These are phyloP conservation scores for Urtica urens DNA, from an alignment of 306 rosid species.

Conservation along the genomic window DNA sequence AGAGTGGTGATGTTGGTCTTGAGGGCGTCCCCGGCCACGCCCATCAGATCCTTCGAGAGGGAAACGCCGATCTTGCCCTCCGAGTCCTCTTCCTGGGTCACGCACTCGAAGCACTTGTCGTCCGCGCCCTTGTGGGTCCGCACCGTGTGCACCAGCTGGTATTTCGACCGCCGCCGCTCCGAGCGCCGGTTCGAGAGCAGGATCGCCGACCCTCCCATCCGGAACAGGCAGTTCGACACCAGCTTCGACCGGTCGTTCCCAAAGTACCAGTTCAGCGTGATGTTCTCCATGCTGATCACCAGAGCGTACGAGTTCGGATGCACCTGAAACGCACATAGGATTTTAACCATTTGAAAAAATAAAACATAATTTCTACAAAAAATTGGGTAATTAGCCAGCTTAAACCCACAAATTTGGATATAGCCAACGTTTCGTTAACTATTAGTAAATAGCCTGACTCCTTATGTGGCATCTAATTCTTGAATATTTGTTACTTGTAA, in stretches of 20 bases:
- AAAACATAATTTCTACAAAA: too few species aligned
- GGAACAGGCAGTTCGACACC: conserved; percentile 72
- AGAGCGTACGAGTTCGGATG: conserved; percentile 74
- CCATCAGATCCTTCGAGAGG: conserved; percentile 85
- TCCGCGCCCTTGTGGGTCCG: conserved; percentile 86
- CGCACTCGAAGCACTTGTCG: conserved; percentile 75
- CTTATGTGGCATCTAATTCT: too few species aligned
- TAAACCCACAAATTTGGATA: too few species aligned
- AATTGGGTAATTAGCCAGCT: too few species aligned
- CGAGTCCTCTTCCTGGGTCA: conserved; percentile 80
- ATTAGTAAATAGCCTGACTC: too few species aligned
- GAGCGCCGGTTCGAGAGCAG: conserved; percentile 62
- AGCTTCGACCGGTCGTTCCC: conserved; percentile 88
- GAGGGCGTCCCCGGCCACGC: conserved; percentile 82
- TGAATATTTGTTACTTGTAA: too few species aligned
- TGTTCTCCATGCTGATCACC: conserved; percentile 89
- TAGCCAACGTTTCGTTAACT: too few species aligned
- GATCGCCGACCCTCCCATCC: conserved; percentile 89
- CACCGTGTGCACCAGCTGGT: conserved; percentile 50
- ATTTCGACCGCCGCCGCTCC: conserved; percentile 76
- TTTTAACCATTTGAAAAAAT: too few species aligned
- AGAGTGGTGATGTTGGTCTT: conserved; percentile 81
- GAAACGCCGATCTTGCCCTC: conserved; percentile 69
- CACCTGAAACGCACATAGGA: too few species aligned
- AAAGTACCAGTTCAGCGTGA: conserved; percentile 88